phyloP scores from a whole-genome alignment of 2,329 filamentous ascomycete genomes.

The Cercospora zeina region DNA sequence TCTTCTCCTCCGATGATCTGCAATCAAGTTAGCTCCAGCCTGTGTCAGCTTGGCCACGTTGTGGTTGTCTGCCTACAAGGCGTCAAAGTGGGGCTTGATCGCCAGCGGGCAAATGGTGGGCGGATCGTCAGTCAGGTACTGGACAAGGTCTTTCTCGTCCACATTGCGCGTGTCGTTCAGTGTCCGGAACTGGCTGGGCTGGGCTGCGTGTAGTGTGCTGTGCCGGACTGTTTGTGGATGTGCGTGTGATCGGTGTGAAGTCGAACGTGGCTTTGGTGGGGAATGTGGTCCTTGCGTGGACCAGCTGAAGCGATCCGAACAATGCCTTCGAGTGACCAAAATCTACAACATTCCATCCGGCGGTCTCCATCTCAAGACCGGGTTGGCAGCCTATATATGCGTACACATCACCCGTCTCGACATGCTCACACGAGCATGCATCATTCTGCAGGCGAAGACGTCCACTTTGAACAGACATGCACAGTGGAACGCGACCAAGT shows the following conservation, averaged over 20 bases:
- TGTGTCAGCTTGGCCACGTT: background rate
- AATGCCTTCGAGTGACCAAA: background rate
- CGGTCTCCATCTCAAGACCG: background rate
- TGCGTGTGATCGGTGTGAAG: background rate
- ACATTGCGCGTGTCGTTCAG: slow-evolving; percentile 34
- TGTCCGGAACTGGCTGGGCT: background rate
- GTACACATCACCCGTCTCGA: background rate
- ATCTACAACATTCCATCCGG: background rate
- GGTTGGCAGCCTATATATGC: background rate
- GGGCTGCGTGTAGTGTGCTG: background rate
- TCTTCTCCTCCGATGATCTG: slow-evolving; percentile 60
- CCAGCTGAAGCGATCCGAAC: background rate
- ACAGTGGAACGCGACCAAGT: background rate
- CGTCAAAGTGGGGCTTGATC: slow-evolving; percentile 90
- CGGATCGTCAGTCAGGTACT: slow-evolving; percentile 89
- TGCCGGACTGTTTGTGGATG: background rate
- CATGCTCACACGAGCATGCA: background rate
- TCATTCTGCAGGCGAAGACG: background rate
- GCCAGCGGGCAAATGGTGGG: slow-evolving; percentile 83
- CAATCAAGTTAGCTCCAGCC: background rate
- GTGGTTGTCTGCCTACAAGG: slow-evolving; percentile 46
- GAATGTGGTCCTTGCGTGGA: background rate
- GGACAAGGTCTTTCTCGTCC: slow-evolving; percentile 52
- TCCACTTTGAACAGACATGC: background rate
- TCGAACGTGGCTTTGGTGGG: background rate